These are phyloP conservation scores for Bruguiera parviflora DNA, from an alignment of 345 rosid genomes.

Conservation along the genomic window DNA sequence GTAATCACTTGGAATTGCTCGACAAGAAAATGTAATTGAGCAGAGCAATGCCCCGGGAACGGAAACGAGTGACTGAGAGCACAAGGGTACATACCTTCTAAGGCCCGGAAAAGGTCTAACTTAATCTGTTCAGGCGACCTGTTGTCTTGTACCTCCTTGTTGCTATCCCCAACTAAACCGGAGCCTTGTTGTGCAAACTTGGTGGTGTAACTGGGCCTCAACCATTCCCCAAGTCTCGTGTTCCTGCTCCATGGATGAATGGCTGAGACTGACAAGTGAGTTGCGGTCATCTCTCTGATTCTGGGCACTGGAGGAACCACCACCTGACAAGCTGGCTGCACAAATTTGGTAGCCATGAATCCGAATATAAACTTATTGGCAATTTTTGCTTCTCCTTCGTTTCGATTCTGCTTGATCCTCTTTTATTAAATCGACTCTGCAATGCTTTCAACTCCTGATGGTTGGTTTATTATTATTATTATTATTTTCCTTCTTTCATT, in stretches of 20 bases:
- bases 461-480: too few relatives aligned
- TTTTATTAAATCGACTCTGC: neutral
- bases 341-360: slow-evolving; percentile 34
- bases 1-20: neutral
- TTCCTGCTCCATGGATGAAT: slow-evolving; percentile 19
- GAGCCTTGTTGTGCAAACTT: slow-evolving; percentile 41
- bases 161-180: slow-evolving; percentile 20
- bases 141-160: slow-evolving; percentile 5
- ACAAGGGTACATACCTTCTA: slow-evolving; percentile 39
- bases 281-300: slow-evolving; percentile 14
- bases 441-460: too few relatives aligned
- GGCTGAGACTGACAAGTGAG: slow-evolving; percentile 18
- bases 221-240: slow-evolving; percentile 19
- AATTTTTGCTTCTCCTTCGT: neutral
- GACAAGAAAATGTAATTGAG: neutral
- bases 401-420: neutral
- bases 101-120: slow-evolving; percentile 38
- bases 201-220: slow-evolving; percentile 26
- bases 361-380: neutral
- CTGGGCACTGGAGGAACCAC: slow-evolving; percentile 14
- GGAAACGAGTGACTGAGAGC: neutral
- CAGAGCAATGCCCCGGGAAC: neutral
- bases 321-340: slow-evolving; percentile 27
- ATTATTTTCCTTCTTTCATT: too few relatives aligned
- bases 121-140: slow-evolving; percentile 39